phyloP scores from a whole-genome alignment of 257 asterid genomes.

The Verbascum thapsus region DNA sequence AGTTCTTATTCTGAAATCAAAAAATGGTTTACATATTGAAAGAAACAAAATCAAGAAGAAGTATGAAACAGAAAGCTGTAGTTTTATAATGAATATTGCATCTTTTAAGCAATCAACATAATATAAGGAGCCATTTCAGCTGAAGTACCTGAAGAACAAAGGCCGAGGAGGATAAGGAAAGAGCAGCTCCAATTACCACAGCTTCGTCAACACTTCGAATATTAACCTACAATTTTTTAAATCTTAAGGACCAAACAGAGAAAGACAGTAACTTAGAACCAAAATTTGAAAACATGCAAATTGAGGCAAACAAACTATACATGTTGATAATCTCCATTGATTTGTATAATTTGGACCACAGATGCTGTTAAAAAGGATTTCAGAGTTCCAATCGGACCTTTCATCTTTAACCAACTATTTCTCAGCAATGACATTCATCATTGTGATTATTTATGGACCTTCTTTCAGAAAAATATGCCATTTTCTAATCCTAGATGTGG shows the following conservation, averaged over 20 bases:
- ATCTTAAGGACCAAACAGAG: conserved; percentile 25
- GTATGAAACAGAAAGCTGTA: not conserved
- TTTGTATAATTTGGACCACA: not conserved
- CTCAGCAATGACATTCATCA: not conserved
- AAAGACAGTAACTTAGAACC: conserved; percentile 18
- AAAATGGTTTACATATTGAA: conserved; percentile 2
- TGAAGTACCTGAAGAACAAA: conserved; percentile 92
- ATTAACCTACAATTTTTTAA: conserved; percentile 64
- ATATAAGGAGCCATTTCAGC: conserved; percentile 19
- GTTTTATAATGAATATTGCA: not conserved
- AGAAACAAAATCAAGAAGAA: conserved; percentile 9
- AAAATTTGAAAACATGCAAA: not conserved
- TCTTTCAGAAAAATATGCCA: not conserved
- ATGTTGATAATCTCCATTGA: no score
- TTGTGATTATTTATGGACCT: not conserved
- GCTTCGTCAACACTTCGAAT: conserved; percentile 99
- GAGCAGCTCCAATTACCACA: conserved; percentile 98
- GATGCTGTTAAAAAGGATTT: not conserved
- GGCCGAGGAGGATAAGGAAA: conserved; percentile 96
- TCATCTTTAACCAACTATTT: not conserved
- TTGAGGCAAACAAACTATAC: not conserved
- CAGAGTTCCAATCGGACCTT: not conserved
- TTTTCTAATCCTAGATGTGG: not conserved
- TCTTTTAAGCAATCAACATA: not conserved
- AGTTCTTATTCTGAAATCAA: not conserved